Percentiles rank a stretch among this genome's conserved stretches.
Evolutionary conservation across 2,329 filamentous ascomycete species (phyloP).

Genomic region (Penicillium sp.): DNA sequence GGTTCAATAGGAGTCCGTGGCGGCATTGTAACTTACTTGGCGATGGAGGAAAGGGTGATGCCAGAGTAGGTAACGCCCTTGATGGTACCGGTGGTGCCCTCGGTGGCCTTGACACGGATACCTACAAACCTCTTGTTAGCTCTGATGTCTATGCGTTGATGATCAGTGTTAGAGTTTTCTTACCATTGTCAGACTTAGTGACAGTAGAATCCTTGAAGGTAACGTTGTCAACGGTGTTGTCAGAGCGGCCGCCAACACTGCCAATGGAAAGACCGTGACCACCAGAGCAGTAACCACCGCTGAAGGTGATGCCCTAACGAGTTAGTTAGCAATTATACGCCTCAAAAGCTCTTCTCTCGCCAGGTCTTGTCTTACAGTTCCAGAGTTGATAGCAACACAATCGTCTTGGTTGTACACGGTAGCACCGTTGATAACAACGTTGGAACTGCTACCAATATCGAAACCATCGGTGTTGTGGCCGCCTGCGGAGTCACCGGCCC

Average conservation of each 20-base stretch:
- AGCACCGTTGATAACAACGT: constrained; percentile 17
- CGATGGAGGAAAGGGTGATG: constrained; percentile 59
- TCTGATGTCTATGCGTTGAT: neutral
- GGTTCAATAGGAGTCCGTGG: neutral
- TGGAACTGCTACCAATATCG: constrained; percentile 18
- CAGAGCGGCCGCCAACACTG: constrained; percentile 61
- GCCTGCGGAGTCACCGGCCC: constrained; percentile 53
- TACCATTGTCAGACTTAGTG: constrained; percentile 33
- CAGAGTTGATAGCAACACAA: constrained; percentile 22
- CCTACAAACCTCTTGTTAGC: constrained; percentile 38
- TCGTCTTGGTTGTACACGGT: constrained; percentile 24
- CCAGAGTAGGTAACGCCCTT: constrained; percentile 59
- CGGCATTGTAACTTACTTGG: constrained; percentile 57
- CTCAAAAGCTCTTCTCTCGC: neutral
- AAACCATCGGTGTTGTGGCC: constrained; percentile 24
- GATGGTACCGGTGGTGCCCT: constrained; percentile 59
- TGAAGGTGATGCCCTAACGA: constrained; percentile 50
- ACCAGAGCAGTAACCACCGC: constrained; percentile 54
- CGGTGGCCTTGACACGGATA: constrained; percentile 65
- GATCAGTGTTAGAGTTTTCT: neutral
- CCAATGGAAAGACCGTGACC: constrained; percentile 67
- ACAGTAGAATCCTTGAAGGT: constrained; percentile 54
- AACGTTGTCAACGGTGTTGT: constrained; percentile 63
- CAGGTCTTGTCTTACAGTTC: constrained; percentile 12
- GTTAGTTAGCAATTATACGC: constrained; percentile 32